Conservation (phyloP, 2,329 filamentous ascomycete species). For the Microdochium nivale region DNA sequence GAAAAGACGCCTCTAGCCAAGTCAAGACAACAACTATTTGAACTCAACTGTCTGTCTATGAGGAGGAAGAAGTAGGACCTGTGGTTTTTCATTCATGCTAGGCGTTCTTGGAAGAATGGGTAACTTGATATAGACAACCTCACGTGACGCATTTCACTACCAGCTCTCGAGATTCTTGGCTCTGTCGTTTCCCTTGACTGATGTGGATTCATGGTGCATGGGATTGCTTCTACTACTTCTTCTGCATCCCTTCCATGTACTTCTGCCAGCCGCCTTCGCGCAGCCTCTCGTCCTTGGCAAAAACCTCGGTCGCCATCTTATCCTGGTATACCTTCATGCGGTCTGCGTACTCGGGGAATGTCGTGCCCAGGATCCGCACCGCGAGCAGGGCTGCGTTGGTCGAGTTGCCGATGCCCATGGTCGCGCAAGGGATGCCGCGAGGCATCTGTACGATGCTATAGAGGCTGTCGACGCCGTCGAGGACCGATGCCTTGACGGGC, state of each 20-base stretch:
- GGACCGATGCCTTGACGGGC: slow-evolving; percentile 63
- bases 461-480: slow-evolving; percentile 65
- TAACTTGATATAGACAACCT: no score
- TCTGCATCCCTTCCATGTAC: slow-evolving; percentile 36
- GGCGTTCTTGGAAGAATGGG: no score
- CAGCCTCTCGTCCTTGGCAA: slow-evolving; percentile 51
- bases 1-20: no score
- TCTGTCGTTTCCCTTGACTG: no score
- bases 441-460: slow-evolving; percentile 75
- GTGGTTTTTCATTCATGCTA: no score
- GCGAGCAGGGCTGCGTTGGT: slow-evolving; percentile 70
- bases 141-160: no score
- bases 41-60: no score
- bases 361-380: slow-evolving; percentile 55
- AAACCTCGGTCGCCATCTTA: slow-evolving; percentile 54
- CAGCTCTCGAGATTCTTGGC: no score
- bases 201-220: no score
- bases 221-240: slow-evolving; percentile 6
- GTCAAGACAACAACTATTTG: no score
- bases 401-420: slow-evolving; percentile 72
- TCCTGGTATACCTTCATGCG: slow-evolving; percentile 53
- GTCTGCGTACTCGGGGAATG: slow-evolving; percentile 44
- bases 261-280: slow-evolving; percentile 45
- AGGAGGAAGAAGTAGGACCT: no score
- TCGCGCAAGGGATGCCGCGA: slow-evolving; percentile 62